Evolutionary conservation across 306 rosid species (phyloP).

Genomic region (Crotalaria pallida): DNA sequence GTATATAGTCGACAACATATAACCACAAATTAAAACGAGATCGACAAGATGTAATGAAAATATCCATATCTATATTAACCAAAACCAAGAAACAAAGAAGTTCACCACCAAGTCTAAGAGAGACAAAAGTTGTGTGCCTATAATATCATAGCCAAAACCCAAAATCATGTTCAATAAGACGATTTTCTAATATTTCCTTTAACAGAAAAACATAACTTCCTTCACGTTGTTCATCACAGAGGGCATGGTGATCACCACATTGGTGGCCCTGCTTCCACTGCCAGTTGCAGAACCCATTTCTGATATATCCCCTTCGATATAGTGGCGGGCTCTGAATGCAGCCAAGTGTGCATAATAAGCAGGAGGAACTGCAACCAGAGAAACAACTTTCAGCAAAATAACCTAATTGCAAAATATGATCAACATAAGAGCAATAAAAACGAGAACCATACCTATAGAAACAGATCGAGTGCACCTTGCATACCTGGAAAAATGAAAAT

Average conservation of each 20-base stretch:
- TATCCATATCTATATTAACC: no score
- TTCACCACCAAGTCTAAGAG: background rate
- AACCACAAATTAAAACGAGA: background rate
- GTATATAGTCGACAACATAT: no score
- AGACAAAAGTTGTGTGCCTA: background rate
- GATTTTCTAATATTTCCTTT: background rate
- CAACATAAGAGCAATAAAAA: background rate
- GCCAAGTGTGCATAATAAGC: slow-evolving; percentile 45
- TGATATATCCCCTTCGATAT: slow-evolving; percentile 28
- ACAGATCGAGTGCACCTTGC: slow-evolving; percentile 44
- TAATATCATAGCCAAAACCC: background rate
- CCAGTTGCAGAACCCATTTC: slow-evolving; percentile 20
- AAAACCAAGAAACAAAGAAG: background rate
- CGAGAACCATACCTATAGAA: slow-evolving; percentile 24
- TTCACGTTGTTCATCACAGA: slow-evolving; percentile 4
- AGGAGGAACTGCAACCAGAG: slow-evolving; percentile 35
- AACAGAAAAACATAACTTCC: slow-evolving; percentile 36
- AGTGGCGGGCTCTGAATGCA: slow-evolving; percentile 38
- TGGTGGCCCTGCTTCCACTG: background rate
- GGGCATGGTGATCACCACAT: slow-evolving; percentile 1
- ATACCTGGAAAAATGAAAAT: slow-evolving; percentile 20
- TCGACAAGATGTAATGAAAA: background rate
- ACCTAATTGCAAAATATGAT: background rate
- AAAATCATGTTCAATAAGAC: background rate
- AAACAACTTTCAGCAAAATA: background rate